These are phyloP conservation scores for Quambalaria eucalypti DNA, from an alignment of 1,284 basidiomycete species.

Conservation along the genomic window DNA sequence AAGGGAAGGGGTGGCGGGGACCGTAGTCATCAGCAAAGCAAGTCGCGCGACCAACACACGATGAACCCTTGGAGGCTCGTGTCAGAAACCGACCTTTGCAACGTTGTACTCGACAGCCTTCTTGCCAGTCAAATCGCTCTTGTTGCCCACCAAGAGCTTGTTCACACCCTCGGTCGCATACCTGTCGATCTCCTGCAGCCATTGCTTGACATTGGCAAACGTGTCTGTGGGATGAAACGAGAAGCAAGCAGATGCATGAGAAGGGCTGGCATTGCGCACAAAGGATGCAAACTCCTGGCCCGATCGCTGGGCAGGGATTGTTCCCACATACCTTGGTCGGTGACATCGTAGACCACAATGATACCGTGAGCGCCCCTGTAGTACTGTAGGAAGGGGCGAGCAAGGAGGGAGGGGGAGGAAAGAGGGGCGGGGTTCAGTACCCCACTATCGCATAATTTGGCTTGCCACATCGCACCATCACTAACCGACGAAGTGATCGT, in stretches of 20 bases:
- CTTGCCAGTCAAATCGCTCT: constrained; percentile 93
- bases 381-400: constrained; percentile 53
- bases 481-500: constrained; percentile 70
- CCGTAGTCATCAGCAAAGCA: not conserved
- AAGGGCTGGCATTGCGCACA: not conserved
- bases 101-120: constrained; percentile 97
- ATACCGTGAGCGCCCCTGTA: constrained; percentile 90
- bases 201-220: constrained; percentile 97
- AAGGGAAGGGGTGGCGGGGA: not conserved
- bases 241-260: not conserved
- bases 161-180: constrained; percentile 98
- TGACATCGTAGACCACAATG: constrained; percentile 98
- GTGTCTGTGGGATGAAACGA: constrained; percentile 58
- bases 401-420: constrained; percentile 55
- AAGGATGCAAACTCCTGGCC: not conserved
- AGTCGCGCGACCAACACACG: too few species aligned
- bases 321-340: constrained; percentile 54
- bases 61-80: too few species aligned
- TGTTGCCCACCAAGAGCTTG: constrained; percentile 95
- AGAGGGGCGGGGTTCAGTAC: not conserved
- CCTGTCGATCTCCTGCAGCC: constrained; percentile 98
- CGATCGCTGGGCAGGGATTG: not conserved
- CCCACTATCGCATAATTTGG: not conserved
- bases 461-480: not conserved
- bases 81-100: constrained; percentile 62